A percentile compares a stretch with the other conserved stretches of the same genome.
Conservation (phyloP, 139 green algal species). For the Desmodesmus armatus region DNA sequence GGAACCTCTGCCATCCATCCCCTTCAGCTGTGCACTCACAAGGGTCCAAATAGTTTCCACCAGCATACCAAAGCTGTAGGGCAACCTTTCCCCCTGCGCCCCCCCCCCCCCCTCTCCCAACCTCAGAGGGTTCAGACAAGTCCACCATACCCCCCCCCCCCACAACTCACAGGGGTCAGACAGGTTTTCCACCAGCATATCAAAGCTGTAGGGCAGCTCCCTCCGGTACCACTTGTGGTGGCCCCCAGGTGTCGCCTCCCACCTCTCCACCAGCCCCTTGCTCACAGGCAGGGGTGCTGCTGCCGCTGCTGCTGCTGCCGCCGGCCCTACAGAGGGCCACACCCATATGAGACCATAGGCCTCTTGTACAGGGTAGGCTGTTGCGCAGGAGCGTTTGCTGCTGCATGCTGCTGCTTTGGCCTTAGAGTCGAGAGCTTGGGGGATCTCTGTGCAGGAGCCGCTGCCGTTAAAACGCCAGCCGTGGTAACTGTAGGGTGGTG, state of each 20-base stretch:
- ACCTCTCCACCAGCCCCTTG: not conserved
- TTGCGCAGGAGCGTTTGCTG: conserved; percentile 48
- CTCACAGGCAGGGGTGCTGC: not conserved
- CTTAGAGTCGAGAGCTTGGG: conserved; percentile 36
- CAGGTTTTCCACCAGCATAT: conserved; percentile 36
- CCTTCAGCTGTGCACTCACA: conserved; percentile 23
- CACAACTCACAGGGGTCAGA: conserved; percentile 24
- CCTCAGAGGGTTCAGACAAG: too few species aligned
- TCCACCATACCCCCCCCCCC: too few species aligned
- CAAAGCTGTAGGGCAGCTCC: conserved; percentile 33
- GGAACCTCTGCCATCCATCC: too few species aligned
- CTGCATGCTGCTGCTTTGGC: conserved; percentile 12
- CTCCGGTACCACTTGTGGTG: conserved; percentile 6
- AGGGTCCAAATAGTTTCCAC: conserved; percentile 23
- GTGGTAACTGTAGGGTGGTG: too few species aligned
- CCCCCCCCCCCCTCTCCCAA: too few species aligned
- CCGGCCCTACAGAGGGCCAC: not conserved
- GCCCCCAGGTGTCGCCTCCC: not conserved
- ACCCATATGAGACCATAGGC: conserved; percentile 26
- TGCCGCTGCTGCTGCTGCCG: conserved; percentile 18
- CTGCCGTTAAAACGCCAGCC: conserved; percentile 55
- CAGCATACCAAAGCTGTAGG: conserved; percentile 27
- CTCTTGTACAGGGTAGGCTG: conserved; percentile 21
- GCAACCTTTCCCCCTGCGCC: too few species aligned
- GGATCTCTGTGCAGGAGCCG: conserved; percentile 47